Evolutionary conservation across 208 protist genomes (phyloP).

Genomic region (Crithidia expoeki): DNA sequence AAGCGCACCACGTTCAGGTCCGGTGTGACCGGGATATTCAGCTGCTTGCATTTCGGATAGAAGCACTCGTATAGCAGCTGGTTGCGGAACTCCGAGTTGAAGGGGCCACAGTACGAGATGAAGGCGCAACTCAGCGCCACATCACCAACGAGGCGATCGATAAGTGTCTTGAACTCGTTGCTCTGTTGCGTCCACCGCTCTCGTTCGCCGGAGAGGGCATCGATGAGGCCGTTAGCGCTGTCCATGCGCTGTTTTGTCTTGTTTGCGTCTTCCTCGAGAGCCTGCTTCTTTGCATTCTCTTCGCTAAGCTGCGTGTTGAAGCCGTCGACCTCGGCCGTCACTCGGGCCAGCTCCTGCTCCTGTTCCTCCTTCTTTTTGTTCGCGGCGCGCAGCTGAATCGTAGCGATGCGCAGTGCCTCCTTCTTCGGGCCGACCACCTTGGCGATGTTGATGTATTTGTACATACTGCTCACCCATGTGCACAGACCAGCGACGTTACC

Average conservation of each 20-base stretch:
- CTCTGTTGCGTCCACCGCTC: slow-evolving; percentile 97
- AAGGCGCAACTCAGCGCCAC: slow-evolving; percentile 98
- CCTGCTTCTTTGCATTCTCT: slow-evolving; percentile 96
- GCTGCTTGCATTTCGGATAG: slow-evolving; percentile 92
- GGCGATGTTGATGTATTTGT: slow-evolving; percentile 97
- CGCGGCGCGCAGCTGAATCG: slow-evolving; percentile 88
- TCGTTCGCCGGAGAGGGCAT: slow-evolving; percentile 96
- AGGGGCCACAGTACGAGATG: slow-evolving; percentile 98
- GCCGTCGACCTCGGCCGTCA: slow-evolving; percentile 93
- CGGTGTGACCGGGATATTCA: slow-evolving; percentile 91
- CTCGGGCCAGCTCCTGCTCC: slow-evolving; percentile 93
- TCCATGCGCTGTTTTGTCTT: slow-evolving; percentile 96
- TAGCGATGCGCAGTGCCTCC: slow-evolving; percentile 89
- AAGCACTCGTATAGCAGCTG: slow-evolving; percentile 94
- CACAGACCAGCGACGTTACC: slow-evolving; percentile 94
- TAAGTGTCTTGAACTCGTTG: slow-evolving; percentile 96
- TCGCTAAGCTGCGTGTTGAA: slow-evolving; percentile 93
- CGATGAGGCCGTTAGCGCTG: slow-evolving; percentile 96
- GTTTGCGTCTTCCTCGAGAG: slow-evolving; percentile 96
- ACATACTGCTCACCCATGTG: slow-evolving; percentile 97
- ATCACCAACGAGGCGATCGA: slow-evolving; percentile 96
- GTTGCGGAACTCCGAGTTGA: slow-evolving; percentile 97
- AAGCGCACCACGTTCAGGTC: slow-evolving; percentile 96
- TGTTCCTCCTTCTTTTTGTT: slow-evolving; percentile 97
- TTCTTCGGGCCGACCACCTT: slow-evolving; percentile 97